These are phyloP conservation scores for Hibiscus trionum DNA, from an alignment of 345 rosid species.

Conservation along the genomic window DNA sequence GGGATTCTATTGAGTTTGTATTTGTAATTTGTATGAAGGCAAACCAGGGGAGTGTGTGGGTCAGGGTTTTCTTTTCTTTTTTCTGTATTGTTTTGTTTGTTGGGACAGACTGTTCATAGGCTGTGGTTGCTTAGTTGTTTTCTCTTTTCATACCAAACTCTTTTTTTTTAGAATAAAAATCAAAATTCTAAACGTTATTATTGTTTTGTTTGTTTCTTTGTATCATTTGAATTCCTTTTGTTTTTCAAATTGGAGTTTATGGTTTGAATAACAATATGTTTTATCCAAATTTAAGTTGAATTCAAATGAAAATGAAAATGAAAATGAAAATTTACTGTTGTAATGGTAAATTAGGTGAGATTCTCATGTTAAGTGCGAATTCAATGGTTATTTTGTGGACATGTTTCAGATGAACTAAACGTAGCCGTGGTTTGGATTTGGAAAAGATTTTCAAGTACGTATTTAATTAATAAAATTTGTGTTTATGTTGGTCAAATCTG, in stretches of 20 bases:
- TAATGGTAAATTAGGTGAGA: neutral
- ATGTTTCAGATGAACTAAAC: neutral
- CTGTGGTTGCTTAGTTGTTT: neutral
- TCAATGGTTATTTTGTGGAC: neutral
- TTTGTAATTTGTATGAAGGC: neutral
- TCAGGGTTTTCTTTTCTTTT: neutral
- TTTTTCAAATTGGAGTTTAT: no score
- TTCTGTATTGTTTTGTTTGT: neutral
- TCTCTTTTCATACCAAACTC: neutral
- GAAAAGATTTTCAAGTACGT: no score
- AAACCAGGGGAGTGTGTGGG: neutral
- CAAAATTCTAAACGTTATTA: neutral
- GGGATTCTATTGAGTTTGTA: no score
- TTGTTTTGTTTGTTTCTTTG: no score
- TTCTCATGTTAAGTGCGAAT: neutral
- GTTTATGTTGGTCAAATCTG: no score
- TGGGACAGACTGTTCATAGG: slow-evolving; percentile 6
- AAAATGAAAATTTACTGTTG: neutral
- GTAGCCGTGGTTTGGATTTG: neutral
- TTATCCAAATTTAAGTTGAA: neutral
- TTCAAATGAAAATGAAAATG: neutral
- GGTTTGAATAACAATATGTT: no score
- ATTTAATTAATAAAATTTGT: no score
- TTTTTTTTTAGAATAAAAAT: neutral
- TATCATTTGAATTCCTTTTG: no score